phyloP scores from a whole-genome alignment of 2,329 filamentous ascomycete genomes.

The Hymenoscyphus infarciens region DNA sequence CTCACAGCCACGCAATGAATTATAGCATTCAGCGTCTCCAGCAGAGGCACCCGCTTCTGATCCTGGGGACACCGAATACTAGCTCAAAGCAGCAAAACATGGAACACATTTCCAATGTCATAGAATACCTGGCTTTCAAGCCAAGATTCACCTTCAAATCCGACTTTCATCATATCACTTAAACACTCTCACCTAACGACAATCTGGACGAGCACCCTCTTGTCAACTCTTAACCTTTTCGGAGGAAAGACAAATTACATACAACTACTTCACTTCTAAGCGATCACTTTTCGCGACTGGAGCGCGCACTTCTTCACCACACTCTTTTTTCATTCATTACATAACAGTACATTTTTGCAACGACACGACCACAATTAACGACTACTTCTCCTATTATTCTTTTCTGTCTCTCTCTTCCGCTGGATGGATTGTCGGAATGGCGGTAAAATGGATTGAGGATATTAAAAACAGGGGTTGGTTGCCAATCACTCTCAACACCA shows the following conservation, averaged over 20 bases:
- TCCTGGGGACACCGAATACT: slow-evolving; percentile 35
- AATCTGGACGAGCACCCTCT: slow-evolving; percentile 18
- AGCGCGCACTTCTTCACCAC: slow-evolving; percentile 20
- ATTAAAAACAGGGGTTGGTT: slow-evolving; percentile 4
- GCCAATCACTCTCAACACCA: neutral
- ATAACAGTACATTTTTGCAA: slow-evolving; percentile 9
- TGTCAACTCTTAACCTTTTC: slow-evolving; percentile 13
- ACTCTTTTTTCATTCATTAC: slow-evolving; percentile 9
- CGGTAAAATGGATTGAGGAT: slow-evolving; percentile 7
- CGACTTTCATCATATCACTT: slow-evolving; percentile 16
- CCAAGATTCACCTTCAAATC: slow-evolving; percentile 23
- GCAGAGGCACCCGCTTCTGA: slow-evolving; percentile 36
- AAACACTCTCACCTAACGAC: slow-evolving; percentile 11
- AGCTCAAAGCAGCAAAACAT: slow-evolving; percentile 24
- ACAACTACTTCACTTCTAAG: slow-evolving; percentile 14
- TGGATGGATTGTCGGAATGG: slow-evolving; percentile 19
- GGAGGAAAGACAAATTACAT: slow-evolving; percentile 9
- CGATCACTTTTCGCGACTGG: slow-evolving; percentile 24
- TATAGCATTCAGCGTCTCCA: slow-evolving; percentile 38
- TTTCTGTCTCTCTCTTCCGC: slow-evolving; percentile 14
- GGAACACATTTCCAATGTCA: slow-evolving; percentile 17
- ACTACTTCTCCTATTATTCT: slow-evolving; percentile 6
- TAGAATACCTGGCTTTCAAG: slow-evolving; percentile 21
- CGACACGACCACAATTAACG: slow-evolving; percentile 4
- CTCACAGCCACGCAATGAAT: slow-evolving; percentile 17